These are phyloP conservation scores for Carex littledalei DNA, from an alignment of 176 grass and related monocot species.

Conservation along the genomic window DNA sequence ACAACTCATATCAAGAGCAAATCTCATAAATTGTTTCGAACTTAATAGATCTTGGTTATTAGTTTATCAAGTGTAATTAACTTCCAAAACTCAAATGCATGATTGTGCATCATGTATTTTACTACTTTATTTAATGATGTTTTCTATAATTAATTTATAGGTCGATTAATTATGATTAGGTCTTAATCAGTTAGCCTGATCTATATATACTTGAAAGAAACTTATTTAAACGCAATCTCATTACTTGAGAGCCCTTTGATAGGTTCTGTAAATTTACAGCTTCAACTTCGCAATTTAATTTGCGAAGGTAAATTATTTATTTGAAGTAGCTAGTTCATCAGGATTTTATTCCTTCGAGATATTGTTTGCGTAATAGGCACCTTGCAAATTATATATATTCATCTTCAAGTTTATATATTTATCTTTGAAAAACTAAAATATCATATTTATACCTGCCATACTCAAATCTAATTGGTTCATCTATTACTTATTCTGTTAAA, in stretches of 20 bases:
- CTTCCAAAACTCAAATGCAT: conserved; percentile 1
- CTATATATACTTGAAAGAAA: not conserved
- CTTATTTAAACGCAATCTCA: not conserved
- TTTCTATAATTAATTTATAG: not conserved
- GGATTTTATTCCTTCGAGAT: not conserved
- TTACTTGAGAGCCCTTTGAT: not conserved
- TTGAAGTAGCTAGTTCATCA: not conserved
- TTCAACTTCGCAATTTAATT: not conserved
- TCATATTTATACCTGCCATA: no score
- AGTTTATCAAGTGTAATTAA: not conserved
- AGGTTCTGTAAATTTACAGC: not conserved
- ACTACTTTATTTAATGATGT: no score
- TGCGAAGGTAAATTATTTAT: not conserved
- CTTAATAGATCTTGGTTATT: not conserved
- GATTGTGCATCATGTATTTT: not conserved
- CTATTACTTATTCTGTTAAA: no score
- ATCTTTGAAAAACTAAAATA: no score
- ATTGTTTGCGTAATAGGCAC: not conserved
- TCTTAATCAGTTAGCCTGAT: not conserved
- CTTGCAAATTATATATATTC: not conserved
- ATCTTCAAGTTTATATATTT: no score
- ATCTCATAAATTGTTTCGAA: not conserved
- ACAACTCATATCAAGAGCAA: not conserved
- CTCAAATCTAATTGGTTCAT: no score
- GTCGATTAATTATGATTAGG: not conserved